phyloP scores from a whole-genome alignment of 768 basidiomycete genomes.

The Tricholoma furcatifolium region DNA sequence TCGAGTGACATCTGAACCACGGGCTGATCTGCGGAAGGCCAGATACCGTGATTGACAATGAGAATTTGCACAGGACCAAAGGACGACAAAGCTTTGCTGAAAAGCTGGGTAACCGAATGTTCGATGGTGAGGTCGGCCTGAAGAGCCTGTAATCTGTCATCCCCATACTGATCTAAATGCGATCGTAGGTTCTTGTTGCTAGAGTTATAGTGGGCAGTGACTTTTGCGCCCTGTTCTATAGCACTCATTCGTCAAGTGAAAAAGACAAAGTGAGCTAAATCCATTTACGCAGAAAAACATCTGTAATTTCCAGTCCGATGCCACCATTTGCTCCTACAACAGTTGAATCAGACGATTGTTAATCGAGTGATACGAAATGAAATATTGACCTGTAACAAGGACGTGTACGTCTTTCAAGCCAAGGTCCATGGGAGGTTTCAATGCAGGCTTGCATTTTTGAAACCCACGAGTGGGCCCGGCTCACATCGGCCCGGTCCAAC shows the following conservation, averaged over 20 bases:
- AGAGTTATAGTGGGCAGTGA: constrained; percentile 71
- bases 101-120: constrained; percentile 48
- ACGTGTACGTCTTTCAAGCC: constrained; percentile 61
- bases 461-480: too few species aligned
- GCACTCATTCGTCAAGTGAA: background rate
- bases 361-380: too few species aligned
- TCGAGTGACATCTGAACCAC: constrained; percentile 57
- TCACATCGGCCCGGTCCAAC: too few species aligned
- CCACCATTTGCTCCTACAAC: constrained; percentile 68
- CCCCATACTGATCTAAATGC: constrained; percentile 36
- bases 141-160: constrained; percentile 33
- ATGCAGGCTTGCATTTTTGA: too few species aligned
- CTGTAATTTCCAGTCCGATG: constrained; percentile 65
- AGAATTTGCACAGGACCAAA: constrained; percentile 56
- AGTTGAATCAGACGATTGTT: background rate
- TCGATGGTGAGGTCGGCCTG: constrained; percentile 65
- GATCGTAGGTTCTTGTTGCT: constrained; percentile 40
- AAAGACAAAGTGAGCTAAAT: background rate
- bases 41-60: constrained; percentile 63
- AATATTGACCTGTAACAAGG: constrained; percentile 56
- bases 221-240: constrained; percentile 66
- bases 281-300: constrained; percentile 52
- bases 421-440: constrained; percentile 44
- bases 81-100: constrained; percentile 36
- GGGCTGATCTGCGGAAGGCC: constrained; percentile 41